Percentiles rank a stretch among this genome's conserved stretches.
Evolutionary conservation across 495 filamentous ascomycete species (phyloP).

Genomic region (Astrocystis sublimbata): DNA sequence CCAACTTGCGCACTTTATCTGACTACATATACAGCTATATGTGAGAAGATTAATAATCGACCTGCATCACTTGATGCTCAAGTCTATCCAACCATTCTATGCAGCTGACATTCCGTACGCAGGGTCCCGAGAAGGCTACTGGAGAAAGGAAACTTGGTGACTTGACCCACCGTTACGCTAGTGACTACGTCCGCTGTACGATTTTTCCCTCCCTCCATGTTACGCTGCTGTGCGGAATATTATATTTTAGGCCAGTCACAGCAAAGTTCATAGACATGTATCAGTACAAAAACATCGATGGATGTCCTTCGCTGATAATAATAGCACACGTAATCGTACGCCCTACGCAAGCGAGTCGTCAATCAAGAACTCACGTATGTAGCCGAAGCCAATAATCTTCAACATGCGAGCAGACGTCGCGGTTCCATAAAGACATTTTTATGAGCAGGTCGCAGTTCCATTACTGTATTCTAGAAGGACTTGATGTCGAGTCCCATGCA

Average conservation of each 20-base stretch:
- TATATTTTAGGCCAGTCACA: not conserved
- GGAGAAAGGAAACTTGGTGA: too few relatives aligned
- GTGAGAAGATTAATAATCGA: not conserved
- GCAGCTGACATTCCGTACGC: not conserved
- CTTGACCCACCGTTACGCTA: slow-evolving; percentile 2
- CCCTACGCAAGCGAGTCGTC: not conserved
- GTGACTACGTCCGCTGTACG: not conserved
- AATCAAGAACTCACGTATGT: not conserved
- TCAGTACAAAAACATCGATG: not conserved
- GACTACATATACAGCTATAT: not conserved
- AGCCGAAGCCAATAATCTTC: not conserved
- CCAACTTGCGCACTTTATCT: not conserved
- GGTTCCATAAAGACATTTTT: too few relatives aligned
- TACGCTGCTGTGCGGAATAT: not conserved
- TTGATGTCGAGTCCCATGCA: not conserved
- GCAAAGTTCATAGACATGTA: not conserved
- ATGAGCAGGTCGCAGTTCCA: too few relatives aligned
- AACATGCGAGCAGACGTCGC: not conserved
- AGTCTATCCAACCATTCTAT: not conserved
- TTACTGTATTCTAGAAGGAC: slow-evolving; percentile 7
- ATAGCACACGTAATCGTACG: not conserved
- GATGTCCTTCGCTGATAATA: not conserved
- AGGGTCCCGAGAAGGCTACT: not conserved
- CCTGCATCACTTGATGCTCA: not conserved
- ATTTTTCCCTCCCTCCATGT: not conserved